Evolutionary conservation across 2,329 filamentous ascomycete species (phyloP).

Genomic region (Neofusicoccum laricinum): DNA sequence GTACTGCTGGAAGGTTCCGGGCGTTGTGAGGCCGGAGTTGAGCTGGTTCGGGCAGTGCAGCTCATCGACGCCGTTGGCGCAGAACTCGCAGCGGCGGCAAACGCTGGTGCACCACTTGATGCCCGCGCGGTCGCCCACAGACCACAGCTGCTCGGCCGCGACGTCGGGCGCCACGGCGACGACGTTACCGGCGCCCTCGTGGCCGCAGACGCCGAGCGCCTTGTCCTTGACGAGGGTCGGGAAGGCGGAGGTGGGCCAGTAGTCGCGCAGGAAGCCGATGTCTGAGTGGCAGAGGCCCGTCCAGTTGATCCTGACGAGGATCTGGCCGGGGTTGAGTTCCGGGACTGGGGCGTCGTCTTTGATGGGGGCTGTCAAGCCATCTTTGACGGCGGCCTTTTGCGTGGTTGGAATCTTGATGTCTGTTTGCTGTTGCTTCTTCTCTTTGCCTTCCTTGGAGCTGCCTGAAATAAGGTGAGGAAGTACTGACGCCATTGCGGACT

Average conservation of each 20-base stretch:
- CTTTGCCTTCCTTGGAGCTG: neutral
- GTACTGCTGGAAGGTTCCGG: constrained; percentile 56
- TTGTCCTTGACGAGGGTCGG: constrained; percentile 23
- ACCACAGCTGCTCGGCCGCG: constrained; percentile 35
- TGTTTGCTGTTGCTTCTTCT: neutral
- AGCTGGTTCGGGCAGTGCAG: constrained; percentile 47
- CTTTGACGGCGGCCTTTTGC: constrained; percentile 36
- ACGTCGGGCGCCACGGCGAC: constrained; percentile 43
- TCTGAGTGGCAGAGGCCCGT: constrained; percentile 59
- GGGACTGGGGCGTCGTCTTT: constrained; percentile 22
- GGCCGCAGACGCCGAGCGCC: constrained; percentile 32
- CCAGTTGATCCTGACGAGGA: constrained; percentile 56
- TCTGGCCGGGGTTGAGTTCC: constrained; percentile 43
- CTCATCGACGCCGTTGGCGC: constrained; percentile 52
- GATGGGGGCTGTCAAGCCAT: constrained; percentile 32
- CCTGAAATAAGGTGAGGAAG: neutral
- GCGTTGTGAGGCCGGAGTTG: constrained; percentile 43
- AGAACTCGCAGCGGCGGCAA: constrained; percentile 50
- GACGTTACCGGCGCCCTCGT: constrained; percentile 58
- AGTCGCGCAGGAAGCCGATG: constrained; percentile 56
- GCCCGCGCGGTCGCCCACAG: constrained; percentile 54
- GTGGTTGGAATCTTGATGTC: constrained; percentile 30
- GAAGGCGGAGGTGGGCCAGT: constrained; percentile 44
- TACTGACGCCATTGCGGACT: neutral
- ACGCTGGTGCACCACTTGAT: constrained; percentile 52